Evolutionary conservation across 164 flowering plant species (phyloP).

Genomic region (Stephania yunnanensis): DNA sequence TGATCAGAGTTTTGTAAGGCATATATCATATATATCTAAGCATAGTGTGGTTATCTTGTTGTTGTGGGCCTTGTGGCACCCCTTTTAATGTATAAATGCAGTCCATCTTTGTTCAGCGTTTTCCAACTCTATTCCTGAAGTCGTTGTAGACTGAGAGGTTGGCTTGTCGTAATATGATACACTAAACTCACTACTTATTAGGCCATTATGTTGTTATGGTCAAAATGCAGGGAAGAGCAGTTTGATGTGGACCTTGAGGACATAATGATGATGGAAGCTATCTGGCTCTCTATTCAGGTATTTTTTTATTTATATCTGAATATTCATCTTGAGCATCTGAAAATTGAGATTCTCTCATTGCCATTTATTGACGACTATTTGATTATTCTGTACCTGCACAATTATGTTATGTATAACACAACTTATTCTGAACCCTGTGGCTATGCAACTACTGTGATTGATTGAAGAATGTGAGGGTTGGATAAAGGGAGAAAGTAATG

Average conservation of each 20-base stretch:
- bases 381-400: neutral
- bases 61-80: neutral
- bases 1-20: too few relatives aligned
- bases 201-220: neutral
- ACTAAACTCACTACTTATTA: too few relatives aligned
- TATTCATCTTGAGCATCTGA: neutral
- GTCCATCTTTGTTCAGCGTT: neutral
- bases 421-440: neutral
- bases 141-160: neutral
- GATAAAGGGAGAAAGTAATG: neutral
- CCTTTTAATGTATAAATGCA: neutral
- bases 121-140: neutral
- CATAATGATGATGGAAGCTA: conserved; percentile 97
- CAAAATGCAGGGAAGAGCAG: conserved; percentile 63
- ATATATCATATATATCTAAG: too few relatives aligned
- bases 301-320: neutral
- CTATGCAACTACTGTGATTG: neutral
- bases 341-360: neutral
- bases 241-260: conserved; percentile 90
- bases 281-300: conserved; percentile 98
- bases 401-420: neutral
- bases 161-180: too few relatives aligned
- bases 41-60: too few relatives aligned
- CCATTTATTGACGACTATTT: neutral
- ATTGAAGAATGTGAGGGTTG: too few relatives aligned